These are phyloP conservation scores for Picea glauca DNA, from an alignment of 75 land plant species.

Conservation along the genomic window DNA sequence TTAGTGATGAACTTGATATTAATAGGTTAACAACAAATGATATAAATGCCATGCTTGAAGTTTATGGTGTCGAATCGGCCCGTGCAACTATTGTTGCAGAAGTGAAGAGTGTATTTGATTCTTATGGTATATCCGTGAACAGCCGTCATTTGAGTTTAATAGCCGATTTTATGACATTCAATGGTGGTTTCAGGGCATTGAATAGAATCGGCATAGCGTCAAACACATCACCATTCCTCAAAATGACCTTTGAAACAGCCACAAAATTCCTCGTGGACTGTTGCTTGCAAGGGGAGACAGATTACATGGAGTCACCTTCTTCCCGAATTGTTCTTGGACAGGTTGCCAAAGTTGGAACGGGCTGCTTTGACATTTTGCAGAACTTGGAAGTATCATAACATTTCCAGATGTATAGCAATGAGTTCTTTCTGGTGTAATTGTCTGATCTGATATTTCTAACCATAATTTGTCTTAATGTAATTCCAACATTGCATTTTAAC, in stretches of 20 bases:
- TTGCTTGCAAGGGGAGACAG: constrained; percentile 58
- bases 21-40: constrained; percentile 61
- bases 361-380: constrained; percentile 84
- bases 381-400: constrained; percentile 32
- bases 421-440: not conserved
- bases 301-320: constrained; percentile 78
- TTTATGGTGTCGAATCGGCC: constrained; percentile 94
- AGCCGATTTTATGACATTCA: constrained; percentile 90
- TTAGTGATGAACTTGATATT: constrained; percentile 68
- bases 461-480: not conserved
- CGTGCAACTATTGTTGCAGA: constrained; percentile 77
- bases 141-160: constrained; percentile 67
- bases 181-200: constrained; percentile 78
- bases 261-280: constrained; percentile 72
- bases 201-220: constrained; percentile 64
- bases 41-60: constrained; percentile 64
- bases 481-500: too few relatives aligned
- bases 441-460: not conserved
- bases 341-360: constrained; percentile 86
- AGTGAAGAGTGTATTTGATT: constrained; percentile 57
- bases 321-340: constrained; percentile 79
- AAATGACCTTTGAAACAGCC: constrained; percentile 94
- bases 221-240: constrained; percentile 74
- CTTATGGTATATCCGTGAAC: constrained; percentile 70
- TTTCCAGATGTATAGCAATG: not conserved